phyloP scores from a whole-genome alignment of 352 stramenopile species.

The Globisporangium paddicum region DNA sequence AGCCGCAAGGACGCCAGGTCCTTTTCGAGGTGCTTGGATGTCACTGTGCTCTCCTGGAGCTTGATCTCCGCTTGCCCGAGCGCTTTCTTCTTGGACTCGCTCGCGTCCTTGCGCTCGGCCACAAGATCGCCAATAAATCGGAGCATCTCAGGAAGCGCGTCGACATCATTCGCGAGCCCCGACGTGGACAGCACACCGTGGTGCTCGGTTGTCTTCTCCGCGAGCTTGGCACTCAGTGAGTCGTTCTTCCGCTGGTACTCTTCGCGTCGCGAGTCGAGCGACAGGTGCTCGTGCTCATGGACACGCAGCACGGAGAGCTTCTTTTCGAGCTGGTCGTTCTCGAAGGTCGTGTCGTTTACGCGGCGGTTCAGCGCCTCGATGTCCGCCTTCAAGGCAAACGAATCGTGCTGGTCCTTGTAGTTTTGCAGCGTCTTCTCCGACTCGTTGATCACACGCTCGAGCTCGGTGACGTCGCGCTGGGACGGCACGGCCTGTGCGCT shows the following conservation, averaged over 20 bases:
- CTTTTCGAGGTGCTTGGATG: conserved; percentile 48
- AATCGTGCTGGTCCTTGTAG: conserved; percentile 40
- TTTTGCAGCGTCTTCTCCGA: conserved; percentile 35
- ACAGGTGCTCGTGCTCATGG: conserved; percentile 41
- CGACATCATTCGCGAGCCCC: conserved; percentile 25
- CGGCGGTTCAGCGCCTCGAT: conserved; percentile 40
- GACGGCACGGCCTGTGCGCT: conserved; percentile 31
- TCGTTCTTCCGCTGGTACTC: conserved; percentile 43
- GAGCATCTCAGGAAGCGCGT: conserved; percentile 21
- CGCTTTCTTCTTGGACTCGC: conserved; percentile 24
- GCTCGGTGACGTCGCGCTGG: conserved; percentile 41
- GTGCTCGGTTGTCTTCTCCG: conserved; percentile 43
- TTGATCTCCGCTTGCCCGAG: conserved; percentile 25
- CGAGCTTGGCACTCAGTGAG: conserved; percentile 30
- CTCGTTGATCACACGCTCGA: conserved; percentile 40
- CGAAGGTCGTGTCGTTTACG: conserved; percentile 37
- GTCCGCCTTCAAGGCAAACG: conserved; percentile 29
- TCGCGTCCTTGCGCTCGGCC: conserved; percentile 14
- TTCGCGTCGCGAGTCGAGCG: conserved; percentile 43
- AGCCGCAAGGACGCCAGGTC: conserved; percentile 24
- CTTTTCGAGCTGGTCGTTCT: conserved; percentile 37
- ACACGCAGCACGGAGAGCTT: conserved; percentile 51
- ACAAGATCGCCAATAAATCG: conserved; percentile 24
- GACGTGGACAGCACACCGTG: conserved; percentile 22
- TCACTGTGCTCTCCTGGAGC: conserved; percentile 48